Evolutionary conservation across 371 early-diverging fungal species (phyloP).

Genomic region (Rhizopus stolonifer): DNA sequence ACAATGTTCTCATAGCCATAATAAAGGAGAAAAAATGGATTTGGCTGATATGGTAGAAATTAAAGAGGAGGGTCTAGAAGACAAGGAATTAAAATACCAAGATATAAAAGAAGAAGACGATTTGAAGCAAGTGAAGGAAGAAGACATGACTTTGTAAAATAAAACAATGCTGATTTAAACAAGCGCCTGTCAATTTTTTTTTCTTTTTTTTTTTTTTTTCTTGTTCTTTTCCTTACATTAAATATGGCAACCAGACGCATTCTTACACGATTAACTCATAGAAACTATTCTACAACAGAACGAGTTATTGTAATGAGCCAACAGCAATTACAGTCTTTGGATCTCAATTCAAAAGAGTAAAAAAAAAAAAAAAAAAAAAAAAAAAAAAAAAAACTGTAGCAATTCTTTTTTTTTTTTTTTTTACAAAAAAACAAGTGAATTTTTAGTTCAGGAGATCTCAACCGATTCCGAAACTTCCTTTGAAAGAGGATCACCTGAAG

Average conservation of each 20-base stretch:
- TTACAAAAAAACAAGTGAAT: not conserved
- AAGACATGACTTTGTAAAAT: not conserved
- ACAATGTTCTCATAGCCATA: conserved; percentile 40
- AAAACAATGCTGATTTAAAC: conserved; percentile 1
- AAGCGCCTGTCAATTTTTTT: conserved; percentile 4
- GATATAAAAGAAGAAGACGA: conserved; percentile 8
- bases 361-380: not conserved
- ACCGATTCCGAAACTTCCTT: conserved; percentile 4
- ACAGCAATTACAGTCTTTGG: conserved; percentile 21
- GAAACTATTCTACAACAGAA: conserved; percentile 16
- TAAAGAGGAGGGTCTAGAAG: not conserved
- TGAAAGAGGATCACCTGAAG: conserved; percentile 66
- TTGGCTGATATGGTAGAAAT: not conserved
- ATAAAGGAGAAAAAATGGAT: not conserved
- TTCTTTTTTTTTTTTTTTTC: not conserved
- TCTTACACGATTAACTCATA: not conserved
- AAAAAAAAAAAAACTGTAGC: not conserved
- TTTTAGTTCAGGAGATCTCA: conserved; percentile 12
- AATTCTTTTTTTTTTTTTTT: no score
- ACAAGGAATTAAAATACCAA: not conserved
- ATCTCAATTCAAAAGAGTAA: conserved; percentile 11
- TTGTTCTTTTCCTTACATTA: conserved; percentile 3
- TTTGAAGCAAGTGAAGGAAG: conserved; percentile 12
- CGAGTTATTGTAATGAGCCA: conserved; percentile 30
- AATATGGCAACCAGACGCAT: conserved; percentile 7